Evolutionary conservation across 2,329 filamentous ascomycete species (phyloP).

Genomic region (Arthroderma sp.): DNA sequence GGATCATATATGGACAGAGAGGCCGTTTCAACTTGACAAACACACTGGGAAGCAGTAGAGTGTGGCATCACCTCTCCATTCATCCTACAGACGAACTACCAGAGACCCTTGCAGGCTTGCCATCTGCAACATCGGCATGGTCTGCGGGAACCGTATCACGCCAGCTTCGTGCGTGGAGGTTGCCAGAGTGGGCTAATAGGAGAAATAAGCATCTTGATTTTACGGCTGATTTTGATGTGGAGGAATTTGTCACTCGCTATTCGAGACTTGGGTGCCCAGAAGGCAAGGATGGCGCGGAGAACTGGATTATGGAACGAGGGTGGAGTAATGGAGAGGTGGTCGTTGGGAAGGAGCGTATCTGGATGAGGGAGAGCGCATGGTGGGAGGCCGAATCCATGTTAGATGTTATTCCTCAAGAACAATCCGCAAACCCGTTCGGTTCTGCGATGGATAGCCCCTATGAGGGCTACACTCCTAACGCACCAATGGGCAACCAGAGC

Average conservation of each 20-base stretch:
- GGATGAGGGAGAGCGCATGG: constrained; percentile 90
- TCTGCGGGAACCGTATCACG: constrained; percentile 85
- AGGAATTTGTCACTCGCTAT: constrained; percentile 82
- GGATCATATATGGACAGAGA: constrained; percentile 64
- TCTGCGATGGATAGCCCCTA: constrained; percentile 46
- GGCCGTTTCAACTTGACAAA: constrained; percentile 67
- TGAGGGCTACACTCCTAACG: constrained; percentile 57
- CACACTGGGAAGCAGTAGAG: constrained; percentile 67
- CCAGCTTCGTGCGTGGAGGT: constrained; percentile 81
- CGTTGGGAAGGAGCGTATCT: constrained; percentile 78
- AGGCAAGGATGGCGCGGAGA: constrained; percentile 84
- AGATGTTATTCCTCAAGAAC: constrained; percentile 61
- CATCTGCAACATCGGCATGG: constrained; percentile 70
- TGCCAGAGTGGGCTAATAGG: constrained; percentile 93
- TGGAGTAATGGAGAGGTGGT: constrained; percentile 98
- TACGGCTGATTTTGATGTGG: constrained; percentile 88
- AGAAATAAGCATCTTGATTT: constrained; percentile 86
- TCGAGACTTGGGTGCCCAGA: constrained; percentile 72
- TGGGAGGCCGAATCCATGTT: constrained; percentile 97
- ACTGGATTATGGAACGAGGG: constrained; percentile 82
- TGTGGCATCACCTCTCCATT: constrained; percentile 87
- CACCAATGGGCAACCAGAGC: constrained; percentile 39
- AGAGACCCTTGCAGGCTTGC: constrained; percentile 56
- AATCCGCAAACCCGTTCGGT: constrained; percentile 30
- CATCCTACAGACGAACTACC: constrained; percentile 85